Evolutionary conservation across 257 asterid species (phyloP), one percentile per base, ranked within the genome.

Genomic region (Craterostigma plantagineum): DNA sequence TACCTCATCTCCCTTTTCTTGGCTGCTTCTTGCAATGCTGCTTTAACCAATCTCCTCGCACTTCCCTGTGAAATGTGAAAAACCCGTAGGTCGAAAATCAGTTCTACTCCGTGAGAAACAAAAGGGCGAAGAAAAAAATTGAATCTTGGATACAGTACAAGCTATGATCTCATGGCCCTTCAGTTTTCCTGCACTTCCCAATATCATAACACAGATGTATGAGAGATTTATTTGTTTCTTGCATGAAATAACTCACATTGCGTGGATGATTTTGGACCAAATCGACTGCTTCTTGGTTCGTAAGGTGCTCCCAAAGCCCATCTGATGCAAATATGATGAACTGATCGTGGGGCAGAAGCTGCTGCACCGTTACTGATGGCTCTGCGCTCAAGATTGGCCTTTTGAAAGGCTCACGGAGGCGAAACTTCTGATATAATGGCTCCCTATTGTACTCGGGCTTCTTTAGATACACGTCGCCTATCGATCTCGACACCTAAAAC

Each of bases 241-340:
- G 53, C 23, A 47, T 14, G 33, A 56, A n/a, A 44, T 43, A 50
- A 40, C 86, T 71, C 68, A 75, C 86, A 12, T 23, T 63, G 57
- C 65, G 86, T 11, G 86, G 81, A 65, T 69, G 68, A 41, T 66
- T 63, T 51, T 75, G 81, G 56, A 75, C 77, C 3, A 71, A 52
- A 52, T 71, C 81, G 53, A 75, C 86, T 2, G 81, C 86, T 63
- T 66, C 75, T 69, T 75, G 81, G 58, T 75, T 72, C 55, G 65
- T 51, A 46, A 75, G 70, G 52, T 75, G 86, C 68, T 75, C 86
- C 86, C 86, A 75, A 45, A 75, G 77, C 59, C 86, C 86, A 40
- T 75, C 86, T 27, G 86, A 75, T 35, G 86, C 86, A 58, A 68
- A 71, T 52, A 75, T 68, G 43, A 75, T 38, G 61, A 75, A 71